Base-by-base conservation (phyloP, 192 early-diverging fungal genomes). In the Funneliformis mosseae region DNA sequence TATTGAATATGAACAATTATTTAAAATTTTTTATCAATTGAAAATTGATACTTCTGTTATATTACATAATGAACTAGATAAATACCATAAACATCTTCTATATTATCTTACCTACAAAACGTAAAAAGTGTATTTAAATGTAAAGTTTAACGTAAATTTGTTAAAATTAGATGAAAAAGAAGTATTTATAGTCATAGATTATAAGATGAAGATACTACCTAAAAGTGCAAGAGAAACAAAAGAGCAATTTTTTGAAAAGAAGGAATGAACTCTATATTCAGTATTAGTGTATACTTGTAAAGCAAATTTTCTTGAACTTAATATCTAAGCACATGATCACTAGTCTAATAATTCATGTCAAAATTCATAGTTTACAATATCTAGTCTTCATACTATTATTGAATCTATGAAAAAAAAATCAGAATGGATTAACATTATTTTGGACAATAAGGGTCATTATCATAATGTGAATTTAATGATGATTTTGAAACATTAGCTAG, bases 201-300 rank as follows among this genome's bases (percentile, higher is more conserved):
- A 67, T 67, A 66, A 66, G 28, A 33, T 66, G 9, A 66, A 66
- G 6, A 28, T 66, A 66, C 38, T 66, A 33, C 11, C 63, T 28
- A 66, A 66, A 66, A 66, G 27, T 66, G 4, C 2, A 33, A 5
- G 9, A 28, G 9, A 66, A 28, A 66, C 63, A 66, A 66, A 66
- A 66, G 63, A 66, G n/a, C 60, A 66, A 28, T 66, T 66, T 28
- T 66, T 66, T 66, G n/a, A 12, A 28, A 66, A 66, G 38, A 66
- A 66, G 27, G 27, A 12, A 1, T 66, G 27, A 9, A 66, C 63
- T 10, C 27, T 66, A 28, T 7, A 66, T 45, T 45, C 5, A 45
- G 43, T 45, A 63, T 63, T 63, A 3, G 5, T 63, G 27, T 63
- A 63, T 63, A 63, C 62, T 3, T 7, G 5, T 8, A 63, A 63